Evolutionary conservation across 108 stramenopile species (phyloP).

Genomic region (Cyclotella cryptica): DNA sequence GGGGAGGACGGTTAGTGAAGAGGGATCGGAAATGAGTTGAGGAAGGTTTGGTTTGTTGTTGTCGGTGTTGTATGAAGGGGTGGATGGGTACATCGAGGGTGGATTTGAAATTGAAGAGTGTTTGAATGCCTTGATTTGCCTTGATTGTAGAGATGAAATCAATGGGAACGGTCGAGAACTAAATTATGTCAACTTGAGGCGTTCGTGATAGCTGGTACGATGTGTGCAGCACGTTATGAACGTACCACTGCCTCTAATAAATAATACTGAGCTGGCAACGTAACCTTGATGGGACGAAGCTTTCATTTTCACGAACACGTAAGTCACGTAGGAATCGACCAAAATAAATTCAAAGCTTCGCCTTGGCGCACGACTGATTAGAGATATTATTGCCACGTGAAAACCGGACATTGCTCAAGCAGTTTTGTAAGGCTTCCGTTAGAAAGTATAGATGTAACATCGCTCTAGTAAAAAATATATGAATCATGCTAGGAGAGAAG

Average conservation of each 20-base stretch:
- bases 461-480: too few relatives aligned
- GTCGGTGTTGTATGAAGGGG: not conserved
- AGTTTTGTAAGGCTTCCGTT: not conserved
- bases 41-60: not conserved
- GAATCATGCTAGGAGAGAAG: too few relatives aligned
- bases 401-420: not conserved
- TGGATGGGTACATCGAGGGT: not conserved
- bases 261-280: slow-evolving; percentile 1
- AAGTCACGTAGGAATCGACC: not conserved
- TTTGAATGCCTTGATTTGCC: not conserved
- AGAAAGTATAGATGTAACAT: too few relatives aligned
- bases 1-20: not conserved
- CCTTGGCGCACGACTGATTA: not conserved
- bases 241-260: not conserved
- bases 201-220: too few relatives aligned
- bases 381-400: not conserved
- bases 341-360: not conserved
- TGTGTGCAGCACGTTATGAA: not conserved
- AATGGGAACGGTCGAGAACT: too few relatives aligned
- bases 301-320: not conserved
- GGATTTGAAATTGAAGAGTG: not conserved
- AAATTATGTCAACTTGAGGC: too few relatives aligned
- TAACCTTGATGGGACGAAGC: not conserved
- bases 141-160: not conserved
- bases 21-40: slow-evolving; percentile 6